Percentiles rank a stretch among this genome's conserved stretches.
phyloP scores from a whole-genome alignment of 306 rosid species.

The Rosa multiflora region DNA sequence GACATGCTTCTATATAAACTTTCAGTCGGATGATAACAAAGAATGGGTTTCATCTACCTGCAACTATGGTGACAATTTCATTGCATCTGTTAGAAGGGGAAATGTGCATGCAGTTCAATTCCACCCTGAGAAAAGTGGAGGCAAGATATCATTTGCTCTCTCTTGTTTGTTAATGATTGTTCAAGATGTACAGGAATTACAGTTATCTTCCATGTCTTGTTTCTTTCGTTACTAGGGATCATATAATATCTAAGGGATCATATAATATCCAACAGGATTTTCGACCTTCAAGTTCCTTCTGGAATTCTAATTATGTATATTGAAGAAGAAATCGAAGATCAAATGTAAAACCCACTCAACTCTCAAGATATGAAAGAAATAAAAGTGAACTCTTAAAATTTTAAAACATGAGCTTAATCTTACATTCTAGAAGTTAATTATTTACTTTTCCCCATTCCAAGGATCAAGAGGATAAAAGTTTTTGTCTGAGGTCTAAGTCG shows the following conservation, averaged over 20 bases:
- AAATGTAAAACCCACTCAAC: background rate
- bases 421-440: background rate
- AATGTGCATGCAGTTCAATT: constrained; percentile 96
- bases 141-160: constrained; percentile 47
- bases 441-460: background rate
- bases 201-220: background rate
- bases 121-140: constrained; percentile 99
- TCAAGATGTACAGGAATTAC: constrained; percentile 11
- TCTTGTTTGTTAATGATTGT: background rate
- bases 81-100: constrained; percentile 87
- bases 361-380: background rate
- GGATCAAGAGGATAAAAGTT: background rate
- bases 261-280: background rate
- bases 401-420: background rate
- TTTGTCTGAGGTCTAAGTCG: background rate
- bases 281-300: constrained; percentile 2
- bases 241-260: background rate
- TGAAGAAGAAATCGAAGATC: background rate
- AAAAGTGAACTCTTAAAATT: background rate
- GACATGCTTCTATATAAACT: background rate
- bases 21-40: constrained; percentile 80
- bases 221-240: background rate
- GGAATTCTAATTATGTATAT: background rate
- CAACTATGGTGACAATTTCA: constrained; percentile 81
- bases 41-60: constrained; percentile 94